Evolutionary conservation across 2,329 filamentous ascomycete species (phyloP).

Genomic region (Sclerotinia sclerotiorum): DNA sequence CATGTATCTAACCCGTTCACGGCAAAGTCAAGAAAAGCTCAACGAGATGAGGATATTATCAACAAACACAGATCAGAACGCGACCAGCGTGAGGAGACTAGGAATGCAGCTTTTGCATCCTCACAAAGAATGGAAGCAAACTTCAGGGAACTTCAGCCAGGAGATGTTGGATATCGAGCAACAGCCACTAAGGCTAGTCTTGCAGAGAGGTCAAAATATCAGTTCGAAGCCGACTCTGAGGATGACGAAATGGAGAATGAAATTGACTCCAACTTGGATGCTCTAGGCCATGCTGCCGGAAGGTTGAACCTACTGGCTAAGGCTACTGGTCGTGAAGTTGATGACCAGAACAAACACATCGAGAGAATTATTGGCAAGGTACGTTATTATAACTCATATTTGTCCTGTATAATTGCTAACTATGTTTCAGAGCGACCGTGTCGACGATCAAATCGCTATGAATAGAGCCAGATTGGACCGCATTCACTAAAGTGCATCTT

Average conservation of each 20-base stretch:
- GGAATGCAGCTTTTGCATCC: constrained; percentile 52
- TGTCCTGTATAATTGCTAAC: constrained; percentile 37
- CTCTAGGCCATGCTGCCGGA: constrained; percentile 60
- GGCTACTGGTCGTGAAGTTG: constrained; percentile 73
- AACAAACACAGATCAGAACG: constrained; percentile 66
- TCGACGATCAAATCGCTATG: constrained; percentile 78
- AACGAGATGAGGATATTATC: constrained; percentile 67
- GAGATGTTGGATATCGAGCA: constrained; percentile 37
- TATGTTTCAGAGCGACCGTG: constrained; percentile 66
- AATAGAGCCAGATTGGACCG: constrained; percentile 58
- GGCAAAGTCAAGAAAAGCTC: constrained; percentile 60
- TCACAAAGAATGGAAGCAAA: constrained; percentile 55
- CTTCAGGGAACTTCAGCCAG: constrained; percentile 47
- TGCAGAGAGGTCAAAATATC: constrained; percentile 69
- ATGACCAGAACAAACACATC: constrained; percentile 75
- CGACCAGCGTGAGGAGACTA: constrained; percentile 63
- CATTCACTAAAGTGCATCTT: constrained; percentile 31
- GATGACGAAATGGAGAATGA: constrained; percentile 62
- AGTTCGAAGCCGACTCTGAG: constrained; percentile 61
- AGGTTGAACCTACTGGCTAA: constrained; percentile 71
- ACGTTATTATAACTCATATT: constrained; percentile 37
- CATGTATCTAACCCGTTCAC: constrained; percentile 79
- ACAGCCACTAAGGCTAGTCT: constrained; percentile 43
- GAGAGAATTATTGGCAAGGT: constrained; percentile 78
- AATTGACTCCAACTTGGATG: constrained; percentile 65